phyloP scores from a whole-genome alignment of 2,329 filamentous ascomycete genomes.

The Lasiodiplodia gonubiensis region DNA sequence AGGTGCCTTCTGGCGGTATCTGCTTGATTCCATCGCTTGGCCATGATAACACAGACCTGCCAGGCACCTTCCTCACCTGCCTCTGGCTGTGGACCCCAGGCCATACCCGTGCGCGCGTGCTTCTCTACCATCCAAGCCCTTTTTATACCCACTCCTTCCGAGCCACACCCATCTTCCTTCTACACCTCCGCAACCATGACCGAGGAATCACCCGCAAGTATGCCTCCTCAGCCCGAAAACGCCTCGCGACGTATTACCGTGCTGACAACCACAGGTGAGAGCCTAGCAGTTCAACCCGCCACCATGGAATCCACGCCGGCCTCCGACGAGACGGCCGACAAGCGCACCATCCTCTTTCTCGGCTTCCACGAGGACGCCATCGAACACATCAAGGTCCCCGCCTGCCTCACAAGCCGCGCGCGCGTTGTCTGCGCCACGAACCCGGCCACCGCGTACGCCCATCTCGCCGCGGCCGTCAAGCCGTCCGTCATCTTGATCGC shows the following conservation, averaged over 20 bases:
- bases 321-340: neutral
- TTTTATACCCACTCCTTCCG: neutral
- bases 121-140: neutral
- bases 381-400: too few relatives aligned
- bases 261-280: neutral
- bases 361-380: neutral
- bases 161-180: neutral
- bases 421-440: neutral
- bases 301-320: neutral
- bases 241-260: neutral
- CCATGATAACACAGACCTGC: too few relatives aligned
- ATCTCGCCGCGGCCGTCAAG: neutral
- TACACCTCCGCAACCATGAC: neutral
- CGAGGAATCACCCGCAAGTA: neutral
- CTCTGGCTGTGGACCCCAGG: neutral
- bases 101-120: neutral
- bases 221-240: neutral
- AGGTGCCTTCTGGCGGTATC: too few relatives aligned
- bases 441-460: neutral
- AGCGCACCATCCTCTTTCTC: neutral
- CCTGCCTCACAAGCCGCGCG: neutral
- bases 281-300: neutral
- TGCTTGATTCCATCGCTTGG: too few relatives aligned
- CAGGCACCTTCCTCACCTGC: too few relatives aligned
- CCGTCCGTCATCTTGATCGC: neutral